Evolutionary conservation across 306 rosid genomes (phyloP).

Genomic region (Quercus dentata): DNA sequence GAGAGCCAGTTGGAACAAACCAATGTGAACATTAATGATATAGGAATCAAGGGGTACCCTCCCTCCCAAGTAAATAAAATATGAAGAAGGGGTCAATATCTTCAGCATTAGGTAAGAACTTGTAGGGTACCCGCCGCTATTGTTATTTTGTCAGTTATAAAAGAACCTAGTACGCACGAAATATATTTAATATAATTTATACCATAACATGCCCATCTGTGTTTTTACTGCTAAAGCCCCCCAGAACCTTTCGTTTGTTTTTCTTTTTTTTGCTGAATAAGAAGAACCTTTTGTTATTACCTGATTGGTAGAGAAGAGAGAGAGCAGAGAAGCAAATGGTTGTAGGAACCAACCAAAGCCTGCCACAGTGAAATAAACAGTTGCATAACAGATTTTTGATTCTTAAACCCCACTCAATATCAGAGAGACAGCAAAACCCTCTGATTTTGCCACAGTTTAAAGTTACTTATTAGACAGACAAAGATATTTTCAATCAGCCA

Average conservation of each 20-base stretch:
- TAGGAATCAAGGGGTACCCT: background rate
- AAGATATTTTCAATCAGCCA: no score
- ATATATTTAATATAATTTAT: background rate
- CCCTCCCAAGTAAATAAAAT: background rate
- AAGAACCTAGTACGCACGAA: background rate
- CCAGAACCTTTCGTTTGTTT: background rate
- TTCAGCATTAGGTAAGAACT: background rate
- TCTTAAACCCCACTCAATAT: background rate
- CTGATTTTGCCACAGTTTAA: slow-evolving; percentile 8
- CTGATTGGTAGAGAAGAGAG: no score
- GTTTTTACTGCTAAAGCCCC: background rate
- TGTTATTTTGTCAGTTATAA: background rate
- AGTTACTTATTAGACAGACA: background rate
- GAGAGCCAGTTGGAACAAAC: background rate
- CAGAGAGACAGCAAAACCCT: background rate
- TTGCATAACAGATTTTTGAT: slow-evolving; percentile 7
- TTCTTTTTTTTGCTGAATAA: no score
- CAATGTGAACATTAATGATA: background rate
- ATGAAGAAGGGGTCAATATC: background rate
- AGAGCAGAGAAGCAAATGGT: slow-evolving; percentile 4
- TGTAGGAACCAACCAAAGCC: slow-evolving; percentile 19
- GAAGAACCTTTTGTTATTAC: background rate
- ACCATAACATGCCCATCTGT: background rate
- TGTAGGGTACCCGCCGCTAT: background rate
- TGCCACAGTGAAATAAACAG: slow-evolving; percentile 28